A percentile compares a stretch with the other conserved stretches of the same genome.
These are phyloP conservation scores for Nicotiana benthamiana DNA, from an alignment of 257 asterid species.

Conservation along the genomic window DNA sequence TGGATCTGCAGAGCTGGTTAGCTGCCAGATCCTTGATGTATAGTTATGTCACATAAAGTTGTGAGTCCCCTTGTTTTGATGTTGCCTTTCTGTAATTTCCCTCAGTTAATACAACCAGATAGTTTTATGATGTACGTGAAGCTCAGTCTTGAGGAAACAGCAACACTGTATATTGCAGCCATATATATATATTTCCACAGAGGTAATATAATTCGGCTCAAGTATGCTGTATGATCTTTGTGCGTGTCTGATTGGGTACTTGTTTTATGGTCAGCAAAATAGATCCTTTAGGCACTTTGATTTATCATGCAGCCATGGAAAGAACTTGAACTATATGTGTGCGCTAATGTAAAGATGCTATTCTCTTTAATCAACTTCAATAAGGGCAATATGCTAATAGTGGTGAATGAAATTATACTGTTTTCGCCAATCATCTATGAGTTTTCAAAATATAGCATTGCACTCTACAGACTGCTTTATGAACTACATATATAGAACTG, in stretches of 20 bases:
- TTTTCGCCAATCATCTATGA: background rate
- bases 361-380: background rate
- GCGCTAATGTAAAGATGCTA: background rate
- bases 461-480: background rate
- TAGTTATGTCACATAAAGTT: constrained; percentile 20
- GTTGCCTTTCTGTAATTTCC: background rate
- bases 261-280: background rate
- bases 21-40: constrained; percentile 69
- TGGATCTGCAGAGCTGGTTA: constrained; percentile 71
- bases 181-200: background rate
- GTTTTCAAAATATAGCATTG: background rate
- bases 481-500: background rate
- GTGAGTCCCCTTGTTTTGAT: background rate
- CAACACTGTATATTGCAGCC: background rate
- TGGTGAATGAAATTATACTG: background rate
- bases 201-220: background rate
- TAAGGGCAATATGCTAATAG: background rate
- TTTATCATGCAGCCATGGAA: background rate
- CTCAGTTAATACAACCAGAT: constrained; percentile 3
- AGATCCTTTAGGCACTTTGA: background rate
- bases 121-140: background rate
- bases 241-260: background rate
- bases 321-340: background rate
- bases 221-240: background rate
- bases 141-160: background rate